These are phyloP conservation scores for Alternaria triticina DNA, from an alignment of 2,329 filamentous ascomycete species.

Conservation along the genomic window DNA sequence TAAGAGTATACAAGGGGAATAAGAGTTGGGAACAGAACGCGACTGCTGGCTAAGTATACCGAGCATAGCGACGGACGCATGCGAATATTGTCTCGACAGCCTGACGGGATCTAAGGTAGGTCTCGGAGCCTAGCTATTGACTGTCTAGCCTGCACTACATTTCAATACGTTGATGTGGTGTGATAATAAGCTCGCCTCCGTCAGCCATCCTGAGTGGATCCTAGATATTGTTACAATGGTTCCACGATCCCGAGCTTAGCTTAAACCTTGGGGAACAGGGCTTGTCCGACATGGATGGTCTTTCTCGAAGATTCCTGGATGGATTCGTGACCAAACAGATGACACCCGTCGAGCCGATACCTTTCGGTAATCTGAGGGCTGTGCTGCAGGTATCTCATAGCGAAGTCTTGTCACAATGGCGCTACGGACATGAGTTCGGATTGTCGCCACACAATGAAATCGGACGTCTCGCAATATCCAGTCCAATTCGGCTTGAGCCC, in stretches of 20 bases:
- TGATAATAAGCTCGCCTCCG: constrained; percentile 2
- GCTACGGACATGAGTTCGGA: background rate
- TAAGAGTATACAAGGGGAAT: background rate
- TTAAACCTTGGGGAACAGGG: too few relatives aligned
- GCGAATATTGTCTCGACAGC: background rate
- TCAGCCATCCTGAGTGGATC: background rate
- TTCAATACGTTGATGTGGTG: constrained; percentile 2
- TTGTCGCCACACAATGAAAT: background rate
- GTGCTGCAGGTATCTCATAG: background rate
- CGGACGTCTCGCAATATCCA: background rate
- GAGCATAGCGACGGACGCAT: background rate
- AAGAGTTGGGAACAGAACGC: background rate
- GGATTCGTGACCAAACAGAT: background rate
- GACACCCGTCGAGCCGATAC: background rate
- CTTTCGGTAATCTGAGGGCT: background rate
- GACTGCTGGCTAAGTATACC: background rate
- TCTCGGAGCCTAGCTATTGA: background rate
- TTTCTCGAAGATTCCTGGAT: background rate
- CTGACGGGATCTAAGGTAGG: background rate
- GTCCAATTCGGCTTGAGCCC: background rate
- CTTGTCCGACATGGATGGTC: background rate
- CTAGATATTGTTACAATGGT: background rate
- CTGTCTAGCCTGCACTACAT: background rate
- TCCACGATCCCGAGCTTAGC: background rate
- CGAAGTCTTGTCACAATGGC: background rate